Evolutionary conservation across 768 basidiomycete species (phyloP).

Genomic region (Auricularia heimuer): DNA sequence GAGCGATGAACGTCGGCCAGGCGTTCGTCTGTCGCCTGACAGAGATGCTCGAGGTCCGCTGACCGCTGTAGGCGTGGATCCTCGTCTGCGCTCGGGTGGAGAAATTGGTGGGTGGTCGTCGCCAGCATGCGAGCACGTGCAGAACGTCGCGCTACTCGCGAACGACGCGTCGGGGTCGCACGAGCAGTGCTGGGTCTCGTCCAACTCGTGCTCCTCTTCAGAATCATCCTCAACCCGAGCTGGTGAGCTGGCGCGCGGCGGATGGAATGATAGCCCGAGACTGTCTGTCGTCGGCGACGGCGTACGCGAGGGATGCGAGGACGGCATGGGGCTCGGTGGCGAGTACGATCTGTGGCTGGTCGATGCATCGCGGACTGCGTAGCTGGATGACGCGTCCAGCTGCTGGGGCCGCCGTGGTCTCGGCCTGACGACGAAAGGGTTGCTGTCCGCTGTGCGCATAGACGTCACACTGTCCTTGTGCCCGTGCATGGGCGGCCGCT

Average conservation of each 20-base stretch:
- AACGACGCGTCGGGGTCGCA: conserved; percentile 12
- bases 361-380: too few species aligned
- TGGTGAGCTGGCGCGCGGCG: neutral
- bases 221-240: neutral
- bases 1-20: too few species aligned
- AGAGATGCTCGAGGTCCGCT: too few species aligned
- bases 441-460: neutral
- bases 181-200: neutral
- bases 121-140: conserved; percentile 11
- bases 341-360: neutral
- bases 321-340: neutral
- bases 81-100: neutral
- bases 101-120: conserved; percentile 8
- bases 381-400: too few species aligned
- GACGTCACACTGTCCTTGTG: neutral
- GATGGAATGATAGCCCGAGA: neutral
- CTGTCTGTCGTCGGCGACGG: neutral
- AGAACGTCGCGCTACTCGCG: conserved; percentile 14
- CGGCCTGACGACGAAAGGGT: neutral
- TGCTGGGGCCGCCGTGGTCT: neutral
- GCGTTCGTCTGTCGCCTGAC: too few species aligned
- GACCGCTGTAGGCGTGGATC: too few species aligned
- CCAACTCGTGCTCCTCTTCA: neutral
- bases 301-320: neutral
- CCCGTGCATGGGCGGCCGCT: neutral